Conservation (phyloP, 2,329 filamentous ascomycete species). For the Colletotrichum neosansevieriae region DNA sequence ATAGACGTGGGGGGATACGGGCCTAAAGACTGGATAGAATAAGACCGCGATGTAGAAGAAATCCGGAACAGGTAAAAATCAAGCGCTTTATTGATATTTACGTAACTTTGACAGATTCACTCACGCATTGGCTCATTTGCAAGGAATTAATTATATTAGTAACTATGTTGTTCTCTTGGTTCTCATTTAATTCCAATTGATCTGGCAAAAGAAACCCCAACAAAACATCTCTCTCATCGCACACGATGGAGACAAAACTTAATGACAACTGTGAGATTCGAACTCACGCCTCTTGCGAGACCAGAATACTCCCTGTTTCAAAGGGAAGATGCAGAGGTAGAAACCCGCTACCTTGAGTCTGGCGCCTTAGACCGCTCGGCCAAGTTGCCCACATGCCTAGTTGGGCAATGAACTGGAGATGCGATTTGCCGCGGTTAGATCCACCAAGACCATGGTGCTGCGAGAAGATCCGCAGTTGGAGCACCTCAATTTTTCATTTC, state of each 20-base stretch:
- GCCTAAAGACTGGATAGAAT: neutral
- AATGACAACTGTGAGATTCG: conserved; percentile 28
- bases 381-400: conserved; percentile 27
- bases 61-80: too few species aligned
- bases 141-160: too few species aligned
- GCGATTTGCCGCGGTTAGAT: neutral
- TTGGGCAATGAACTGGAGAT: conserved; percentile 1
- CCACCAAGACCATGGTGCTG: conserved; percentile 3
- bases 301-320: conserved; percentile 15
- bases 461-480: neutral
- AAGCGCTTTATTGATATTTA: too few species aligned
- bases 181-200: too few species aligned
- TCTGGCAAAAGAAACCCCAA: too few species aligned
- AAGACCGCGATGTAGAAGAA: neutral
- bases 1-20: neutral
- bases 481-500: too few species aligned
- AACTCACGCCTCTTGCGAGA: conserved; percentile 30
- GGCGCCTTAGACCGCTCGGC: conserved; percentile 32
- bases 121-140: too few species aligned
- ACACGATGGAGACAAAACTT: neutral
- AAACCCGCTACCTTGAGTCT: conserved; percentile 19
- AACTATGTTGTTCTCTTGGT: too few species aligned
- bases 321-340: neutral
- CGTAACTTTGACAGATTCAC: too few species aligned
- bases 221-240: too few species aligned